Conservation (phyloP, 2,329 filamentous ascomycete species). For the Trichoderma aggressivum region DNA sequence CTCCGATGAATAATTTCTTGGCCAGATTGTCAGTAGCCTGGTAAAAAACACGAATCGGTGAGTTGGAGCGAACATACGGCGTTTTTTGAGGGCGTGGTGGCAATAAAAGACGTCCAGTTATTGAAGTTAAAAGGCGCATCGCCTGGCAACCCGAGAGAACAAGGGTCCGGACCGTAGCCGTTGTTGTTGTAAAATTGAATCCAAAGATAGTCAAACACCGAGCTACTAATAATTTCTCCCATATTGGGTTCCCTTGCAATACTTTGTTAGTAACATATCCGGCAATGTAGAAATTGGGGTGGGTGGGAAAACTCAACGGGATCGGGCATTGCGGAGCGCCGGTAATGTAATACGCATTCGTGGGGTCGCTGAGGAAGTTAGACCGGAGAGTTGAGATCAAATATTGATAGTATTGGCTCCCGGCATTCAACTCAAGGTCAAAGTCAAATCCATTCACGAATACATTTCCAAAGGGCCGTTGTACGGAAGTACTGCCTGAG, state of each 20-base stretch:
- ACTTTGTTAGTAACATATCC: neutral
- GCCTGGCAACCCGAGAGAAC: conserved; percentile 9
- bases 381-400: neutral
- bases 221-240: neutral
- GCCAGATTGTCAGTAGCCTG: neutral
- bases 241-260: neutral
- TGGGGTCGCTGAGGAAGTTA: neutral
- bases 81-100: conserved; percentile 22
- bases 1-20: neutral
- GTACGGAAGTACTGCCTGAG: neutral
- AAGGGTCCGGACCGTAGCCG: neutral
- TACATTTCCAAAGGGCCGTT: neutral
- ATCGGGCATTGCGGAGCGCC: neutral
- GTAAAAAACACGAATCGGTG: neutral
- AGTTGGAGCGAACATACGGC: neutral
- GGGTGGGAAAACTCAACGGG: neutral
- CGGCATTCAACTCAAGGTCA: neutral
- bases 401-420: neutral
- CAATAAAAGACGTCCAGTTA: conserved; percentile 30
- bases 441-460: neutral
- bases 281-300: neutral
- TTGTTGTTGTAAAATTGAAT: conserved; percentile 49
- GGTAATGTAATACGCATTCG: neutral
- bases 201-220: conserved; percentile 29
- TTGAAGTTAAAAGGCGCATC: conserved; percentile 36